These are phyloP conservation scores for Mortierella claussenii DNA, from an alignment of 192 early-diverging fungal genomes.

Conservation along the genomic window DNA sequence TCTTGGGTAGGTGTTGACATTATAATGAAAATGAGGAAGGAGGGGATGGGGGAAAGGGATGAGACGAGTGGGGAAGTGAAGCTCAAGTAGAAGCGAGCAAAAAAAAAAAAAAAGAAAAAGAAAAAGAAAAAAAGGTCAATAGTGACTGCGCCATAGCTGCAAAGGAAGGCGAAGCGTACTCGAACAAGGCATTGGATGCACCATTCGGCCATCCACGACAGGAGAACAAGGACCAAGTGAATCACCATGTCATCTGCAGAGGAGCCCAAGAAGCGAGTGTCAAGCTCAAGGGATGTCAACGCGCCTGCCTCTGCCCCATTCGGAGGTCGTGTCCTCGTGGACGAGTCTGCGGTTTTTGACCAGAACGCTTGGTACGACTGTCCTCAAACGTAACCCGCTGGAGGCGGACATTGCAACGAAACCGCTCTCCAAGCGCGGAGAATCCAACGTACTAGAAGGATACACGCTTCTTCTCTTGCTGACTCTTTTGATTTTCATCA, in stretches of 20 bases:
- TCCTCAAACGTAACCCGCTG: neutral
- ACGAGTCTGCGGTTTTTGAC: slow-evolving; percentile 48
- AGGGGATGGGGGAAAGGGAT: neutral
- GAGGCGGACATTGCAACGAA: neutral
- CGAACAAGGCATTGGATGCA: no score
- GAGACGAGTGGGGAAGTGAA: neutral
- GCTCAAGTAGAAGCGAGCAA: neutral
- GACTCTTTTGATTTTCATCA: neutral
- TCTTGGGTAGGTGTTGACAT: slow-evolving; percentile 53
- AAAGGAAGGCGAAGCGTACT: neutral
- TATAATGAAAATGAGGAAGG: neutral
- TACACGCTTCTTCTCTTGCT: neutral
- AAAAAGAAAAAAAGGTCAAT: slow-evolving; percentile 10
- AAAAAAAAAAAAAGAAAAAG: slow-evolving; percentile 14
- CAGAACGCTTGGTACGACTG: slow-evolving; percentile 42
- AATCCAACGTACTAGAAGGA: neutral
- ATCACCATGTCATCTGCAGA: slow-evolving; percentile 6
- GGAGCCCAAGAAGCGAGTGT: slow-evolving; percentile 28
- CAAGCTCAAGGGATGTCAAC: slow-evolving; percentile 49
- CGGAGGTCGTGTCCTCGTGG: slow-evolving; percentile 35
- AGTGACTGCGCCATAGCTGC: slow-evolving; percentile 23
- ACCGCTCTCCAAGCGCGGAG: neutral
- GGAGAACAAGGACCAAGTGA: neutral
- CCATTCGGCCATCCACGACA: neutral
- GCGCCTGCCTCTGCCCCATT: slow-evolving; percentile 21